phyloP scores from a whole-genome alignment of 305 asterid species.

The Lippia alba region DNA sequence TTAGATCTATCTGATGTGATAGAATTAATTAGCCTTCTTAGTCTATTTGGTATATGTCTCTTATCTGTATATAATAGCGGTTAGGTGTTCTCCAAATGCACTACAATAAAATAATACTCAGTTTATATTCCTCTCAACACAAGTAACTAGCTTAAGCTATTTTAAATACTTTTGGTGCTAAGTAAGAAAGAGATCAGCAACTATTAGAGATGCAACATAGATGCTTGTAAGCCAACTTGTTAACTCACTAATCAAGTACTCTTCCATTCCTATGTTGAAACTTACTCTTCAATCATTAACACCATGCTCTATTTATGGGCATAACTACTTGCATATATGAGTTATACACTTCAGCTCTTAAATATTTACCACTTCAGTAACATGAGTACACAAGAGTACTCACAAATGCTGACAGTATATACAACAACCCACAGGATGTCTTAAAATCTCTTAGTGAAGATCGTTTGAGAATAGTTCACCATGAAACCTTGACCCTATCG shows the following conservation, averaged over 20 bases:
- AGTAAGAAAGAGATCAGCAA: too few species aligned
- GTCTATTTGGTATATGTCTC: too few species aligned
- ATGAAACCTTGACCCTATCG: background rate
- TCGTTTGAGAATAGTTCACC: background rate
- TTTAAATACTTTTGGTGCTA: too few species aligned
- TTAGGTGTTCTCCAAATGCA: too few species aligned
- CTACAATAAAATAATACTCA: too few species aligned
- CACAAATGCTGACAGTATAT: background rate
- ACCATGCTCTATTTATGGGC: background rate
- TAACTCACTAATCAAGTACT: background rate
- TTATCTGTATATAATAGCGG: too few species aligned
- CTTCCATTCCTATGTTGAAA: slow-evolving; percentile 6
- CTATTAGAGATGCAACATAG: too few species aligned
- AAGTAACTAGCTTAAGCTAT: too few species aligned
- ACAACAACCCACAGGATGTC: slow-evolving; percentile 9
- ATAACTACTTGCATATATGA: slow-evolving; percentile 4
- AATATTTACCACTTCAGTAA: background rate
- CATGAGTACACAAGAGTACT: background rate
- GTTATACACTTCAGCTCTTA: slow-evolving; percentile 1
- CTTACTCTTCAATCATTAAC: slow-evolving; percentile 2
- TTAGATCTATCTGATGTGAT: too few species aligned
- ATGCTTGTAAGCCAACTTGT: slow-evolving; percentile 1
- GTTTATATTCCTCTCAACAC: too few species aligned
- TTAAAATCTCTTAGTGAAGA: slow-evolving; percentile 1
- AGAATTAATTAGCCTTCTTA: too few species aligned